Evolutionary conservation across 2,329 filamentous ascomycete genomes (phyloP).

Genomic region (Fonsecaea nubica): DNA sequence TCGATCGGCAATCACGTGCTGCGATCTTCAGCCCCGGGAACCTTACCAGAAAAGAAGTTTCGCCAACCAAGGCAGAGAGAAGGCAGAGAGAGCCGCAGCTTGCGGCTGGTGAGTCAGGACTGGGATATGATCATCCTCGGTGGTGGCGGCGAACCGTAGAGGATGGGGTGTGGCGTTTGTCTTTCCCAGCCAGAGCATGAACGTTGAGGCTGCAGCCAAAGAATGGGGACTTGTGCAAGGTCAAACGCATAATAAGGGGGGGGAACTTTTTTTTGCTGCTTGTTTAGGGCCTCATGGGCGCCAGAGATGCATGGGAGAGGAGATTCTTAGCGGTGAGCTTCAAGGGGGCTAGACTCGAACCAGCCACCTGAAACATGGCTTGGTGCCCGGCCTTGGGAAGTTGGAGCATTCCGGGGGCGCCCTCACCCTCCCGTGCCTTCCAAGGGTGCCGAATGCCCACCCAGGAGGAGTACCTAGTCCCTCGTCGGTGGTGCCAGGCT

Average conservation of each 20-base stretch:
- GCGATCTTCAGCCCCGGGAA: slow-evolving; percentile 5
- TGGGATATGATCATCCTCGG: neutral
- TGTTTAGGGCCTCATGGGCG: slow-evolving; percentile 4
- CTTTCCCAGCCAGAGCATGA: neutral
- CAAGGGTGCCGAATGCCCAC: neutral
- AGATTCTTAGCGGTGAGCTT: slow-evolving; percentile 14
- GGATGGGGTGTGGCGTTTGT: slow-evolving; percentile 1
- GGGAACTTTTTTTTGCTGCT: slow-evolving; percentile 7
- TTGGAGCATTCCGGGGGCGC: slow-evolving; percentile 17
- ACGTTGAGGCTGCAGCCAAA: neutral
- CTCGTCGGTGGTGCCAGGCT: slow-evolving; percentile 1
- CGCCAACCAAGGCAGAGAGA: neutral
- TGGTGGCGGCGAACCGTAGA: neutral
- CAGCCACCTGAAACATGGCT: slow-evolving; percentile 21
- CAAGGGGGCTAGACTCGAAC: slow-evolving; percentile 14
- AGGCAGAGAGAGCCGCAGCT: neutral
- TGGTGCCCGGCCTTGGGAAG: slow-evolving; percentile 15
- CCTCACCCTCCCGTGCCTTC: neutral
- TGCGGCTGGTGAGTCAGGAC: neutral
- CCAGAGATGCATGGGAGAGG: slow-evolving; percentile 14
- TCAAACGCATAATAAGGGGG: slow-evolving; percentile 9
- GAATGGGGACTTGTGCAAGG: neutral
- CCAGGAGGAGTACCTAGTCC: neutral
- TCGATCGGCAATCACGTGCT: neutral
- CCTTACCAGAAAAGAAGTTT: slow-evolving; percentile 8